Conservation (phyloP, 139 green algal genomes). For the Micractinium conductrix region DNA sequence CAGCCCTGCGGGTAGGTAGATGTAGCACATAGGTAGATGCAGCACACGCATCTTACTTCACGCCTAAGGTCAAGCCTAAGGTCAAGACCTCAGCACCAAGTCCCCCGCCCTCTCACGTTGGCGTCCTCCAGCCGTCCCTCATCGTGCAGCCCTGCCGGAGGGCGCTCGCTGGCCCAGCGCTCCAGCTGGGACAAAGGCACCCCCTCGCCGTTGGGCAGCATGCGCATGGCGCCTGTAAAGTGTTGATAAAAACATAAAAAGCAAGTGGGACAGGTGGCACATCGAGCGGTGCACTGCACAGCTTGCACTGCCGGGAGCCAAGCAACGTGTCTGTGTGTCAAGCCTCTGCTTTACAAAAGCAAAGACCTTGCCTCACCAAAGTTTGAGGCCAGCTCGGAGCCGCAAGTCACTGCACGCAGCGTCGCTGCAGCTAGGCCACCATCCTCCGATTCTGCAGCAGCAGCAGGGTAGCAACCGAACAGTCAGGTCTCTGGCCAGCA, state of each 20-base stretch:
- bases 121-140: neutral
- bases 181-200: conserved; percentile 21
- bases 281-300: neutral
- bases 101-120: neutral
- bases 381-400: conserved; percentile 55
- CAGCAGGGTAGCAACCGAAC: neutral
- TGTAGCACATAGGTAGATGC: no score
- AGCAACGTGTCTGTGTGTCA: no score
- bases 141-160: neutral
- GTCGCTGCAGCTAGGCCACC: conserved; percentile 53
- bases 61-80: no score
- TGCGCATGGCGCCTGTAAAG: conserved; percentile 60
- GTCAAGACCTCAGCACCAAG: no score
- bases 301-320: neutral
- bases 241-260: no score
- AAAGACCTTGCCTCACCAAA: conserved; percentile 57
- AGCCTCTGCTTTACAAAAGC: no score
- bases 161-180: neutral
- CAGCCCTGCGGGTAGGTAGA: no score
- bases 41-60: no score
- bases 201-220: conserved; percentile 74
- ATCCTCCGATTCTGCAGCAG: conserved; percentile 40
- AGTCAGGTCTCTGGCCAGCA: neutral
- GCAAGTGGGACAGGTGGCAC: neutral
- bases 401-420: conserved; percentile 60